Conservation (phyloP, 768 basidiomycete genomes). For the Lentinus tigrinus region DNA sequence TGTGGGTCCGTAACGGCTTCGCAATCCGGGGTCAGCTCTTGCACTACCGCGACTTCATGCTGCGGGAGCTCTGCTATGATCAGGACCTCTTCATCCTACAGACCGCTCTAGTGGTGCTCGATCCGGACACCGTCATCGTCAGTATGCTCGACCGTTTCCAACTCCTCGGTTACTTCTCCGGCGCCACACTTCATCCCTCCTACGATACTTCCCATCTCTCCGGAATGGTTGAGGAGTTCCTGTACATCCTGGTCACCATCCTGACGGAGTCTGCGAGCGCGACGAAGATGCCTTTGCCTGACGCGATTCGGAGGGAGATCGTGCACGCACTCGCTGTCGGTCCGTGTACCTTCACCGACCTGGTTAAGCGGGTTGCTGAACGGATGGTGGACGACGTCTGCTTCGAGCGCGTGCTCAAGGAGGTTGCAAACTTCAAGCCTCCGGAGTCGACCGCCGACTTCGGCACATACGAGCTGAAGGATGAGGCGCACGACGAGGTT, state of each 20-base stretch:
- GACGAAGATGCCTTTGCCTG: constrained; percentile 59
- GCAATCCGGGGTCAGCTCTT: constrained; percentile 92
- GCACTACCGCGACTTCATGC: constrained; percentile 95
- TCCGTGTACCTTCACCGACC: constrained; percentile 85
- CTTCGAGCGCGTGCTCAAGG: constrained; percentile 74
- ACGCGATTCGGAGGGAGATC: constrained; percentile 78
- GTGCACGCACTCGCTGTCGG: constrained; percentile 89
- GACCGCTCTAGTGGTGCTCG: constrained; percentile 74
- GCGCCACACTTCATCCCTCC: constrained; percentile 49
- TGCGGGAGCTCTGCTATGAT: constrained; percentile 95
- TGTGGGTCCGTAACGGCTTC: constrained; percentile 98
- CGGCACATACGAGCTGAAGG: constrained; percentile 87
- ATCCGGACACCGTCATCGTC: constrained; percentile 77
- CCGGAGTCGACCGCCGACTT: constrained; percentile 78
- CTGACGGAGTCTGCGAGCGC: constrained; percentile 80
- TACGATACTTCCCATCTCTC: constrained; percentile 74
- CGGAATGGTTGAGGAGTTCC: constrained; percentile 88
- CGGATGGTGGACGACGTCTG: constrained; percentile 79
- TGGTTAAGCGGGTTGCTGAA: constrained; percentile 89
- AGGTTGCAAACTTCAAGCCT: constrained; percentile 79
- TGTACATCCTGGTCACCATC: constrained; percentile 85
- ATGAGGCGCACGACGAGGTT: constrained; percentile 80
- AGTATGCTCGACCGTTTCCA: constrained; percentile 90
- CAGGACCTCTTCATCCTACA: constrained; percentile 93
- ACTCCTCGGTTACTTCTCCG: constrained; percentile 76